Conservation (phyloP, 371 early-diverging fungal species). For the Synchytrium microbalum region DNA sequence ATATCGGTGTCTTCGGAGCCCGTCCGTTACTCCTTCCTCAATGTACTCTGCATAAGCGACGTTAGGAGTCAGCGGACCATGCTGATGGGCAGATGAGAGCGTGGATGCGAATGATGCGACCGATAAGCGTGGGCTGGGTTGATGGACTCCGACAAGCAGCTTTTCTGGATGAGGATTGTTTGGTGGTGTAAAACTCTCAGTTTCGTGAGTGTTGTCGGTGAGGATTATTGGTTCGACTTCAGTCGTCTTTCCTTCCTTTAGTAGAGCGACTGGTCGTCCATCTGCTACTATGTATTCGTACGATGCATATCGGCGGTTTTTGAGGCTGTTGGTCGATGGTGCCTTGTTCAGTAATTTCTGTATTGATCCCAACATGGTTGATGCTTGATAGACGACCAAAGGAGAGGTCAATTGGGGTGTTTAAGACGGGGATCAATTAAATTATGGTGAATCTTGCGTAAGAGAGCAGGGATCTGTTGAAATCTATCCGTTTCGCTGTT, state of each 20-base stretch:
- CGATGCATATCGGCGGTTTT: constrained; percentile 1
- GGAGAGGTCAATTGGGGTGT: too few relatives aligned
- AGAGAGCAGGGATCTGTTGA: too few relatives aligned
- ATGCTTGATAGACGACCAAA: too few relatives aligned
- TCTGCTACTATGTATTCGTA: not conserved
- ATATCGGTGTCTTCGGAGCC: not conserved
- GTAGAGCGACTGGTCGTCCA: not conserved
- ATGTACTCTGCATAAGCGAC: not conserved
- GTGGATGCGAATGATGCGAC: not conserved
- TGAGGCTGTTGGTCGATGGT: not conserved
- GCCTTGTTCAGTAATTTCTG: too few relatives aligned
- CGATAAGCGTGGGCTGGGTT: not conserved
- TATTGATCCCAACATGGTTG: too few relatives aligned
- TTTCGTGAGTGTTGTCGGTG: not conserved
- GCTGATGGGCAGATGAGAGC: not conserved
- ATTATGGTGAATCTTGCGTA: too few relatives aligned
- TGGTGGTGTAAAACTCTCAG: not conserved
- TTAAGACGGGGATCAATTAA: too few relatives aligned
- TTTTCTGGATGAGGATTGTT: not conserved
- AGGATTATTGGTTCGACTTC: not conserved
- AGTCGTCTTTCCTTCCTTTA: not conserved
- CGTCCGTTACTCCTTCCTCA: not conserved
- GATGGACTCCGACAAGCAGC: not conserved
- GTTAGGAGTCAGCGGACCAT: too few relatives aligned
- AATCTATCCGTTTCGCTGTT: too few relatives aligned